These are phyloP conservation scores for Allomyces macrogynus DNA, from an alignment of 192 early-diverging fungal genomes.

Conservation along the genomic window DNA sequence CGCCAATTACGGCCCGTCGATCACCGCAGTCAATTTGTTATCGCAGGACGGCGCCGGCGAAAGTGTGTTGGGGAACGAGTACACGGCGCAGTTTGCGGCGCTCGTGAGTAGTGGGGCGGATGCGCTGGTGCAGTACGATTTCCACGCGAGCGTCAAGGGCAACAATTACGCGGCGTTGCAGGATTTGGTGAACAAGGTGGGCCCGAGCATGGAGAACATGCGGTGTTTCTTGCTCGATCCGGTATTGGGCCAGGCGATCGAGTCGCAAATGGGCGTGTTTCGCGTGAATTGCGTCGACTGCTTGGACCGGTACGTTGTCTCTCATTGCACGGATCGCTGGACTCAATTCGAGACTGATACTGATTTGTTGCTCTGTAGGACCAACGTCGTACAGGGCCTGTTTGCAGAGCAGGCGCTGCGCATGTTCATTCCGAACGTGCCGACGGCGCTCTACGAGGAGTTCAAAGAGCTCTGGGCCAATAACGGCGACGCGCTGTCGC, in stretches of 20 bases:
- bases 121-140: constrained; percentile 51
- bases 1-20: constrained; percentile 37
- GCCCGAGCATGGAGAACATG: constrained; percentile 26
- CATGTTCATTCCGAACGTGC: constrained; percentile 17
- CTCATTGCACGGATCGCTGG: no score
- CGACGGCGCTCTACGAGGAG: constrained; percentile 11
- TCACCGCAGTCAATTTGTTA: constrained; percentile 65
- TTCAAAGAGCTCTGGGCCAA: constrained; percentile 53
- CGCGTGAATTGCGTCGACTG: constrained; percentile 73
- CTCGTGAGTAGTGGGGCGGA: constrained; percentile 16
- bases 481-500: constrained; percentile 81
- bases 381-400: constrained; percentile 77
- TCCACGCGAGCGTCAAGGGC: constrained; percentile 54
- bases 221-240: constrained; percentile 50
- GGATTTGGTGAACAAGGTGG: constrained; percentile 30
- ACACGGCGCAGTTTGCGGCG: constrained; percentile 23
- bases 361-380: no score
- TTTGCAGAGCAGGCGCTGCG: constrained; percentile 31
- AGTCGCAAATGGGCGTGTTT: constrained; percentile 60
- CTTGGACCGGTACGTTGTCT: constrained; percentile 40
- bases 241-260: constrained; percentile 29
- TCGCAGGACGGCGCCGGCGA: constrained; percentile 46
- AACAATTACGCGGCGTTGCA: constrained; percentile 55
- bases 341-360: no score
- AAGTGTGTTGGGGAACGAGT: constrained; percentile 43